A percentile compares a stretch with the other conserved stretches of the same genome.
Conservation (phyloP, 176 grass and related monocot species). For the Paspalum notatum region DNA sequence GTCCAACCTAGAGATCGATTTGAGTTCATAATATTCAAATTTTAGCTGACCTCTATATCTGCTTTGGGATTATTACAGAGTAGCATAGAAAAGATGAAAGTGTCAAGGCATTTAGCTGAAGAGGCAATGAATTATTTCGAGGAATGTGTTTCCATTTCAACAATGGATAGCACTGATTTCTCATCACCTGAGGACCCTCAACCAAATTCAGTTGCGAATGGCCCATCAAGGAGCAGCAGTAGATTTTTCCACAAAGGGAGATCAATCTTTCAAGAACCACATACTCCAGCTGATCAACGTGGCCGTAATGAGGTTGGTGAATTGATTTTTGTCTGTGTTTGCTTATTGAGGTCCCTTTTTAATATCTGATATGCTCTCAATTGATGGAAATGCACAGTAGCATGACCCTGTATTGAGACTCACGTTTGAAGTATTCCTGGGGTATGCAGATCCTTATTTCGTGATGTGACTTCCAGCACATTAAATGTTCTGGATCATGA, state of each 20-base stretch:
- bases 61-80: conserved; percentile 47
- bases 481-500: neutral
- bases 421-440: conserved; percentile 11
- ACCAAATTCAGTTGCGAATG: conserved; percentile 42
- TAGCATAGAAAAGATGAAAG: conserved; percentile 64
- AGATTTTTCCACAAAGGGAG: conserved; percentile 56
- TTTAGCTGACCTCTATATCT: conserved; percentile 17
- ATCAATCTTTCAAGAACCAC: conserved; percentile 46
- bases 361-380: neutral
- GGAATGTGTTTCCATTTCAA: conserved; percentile 92
- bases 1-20: conserved; percentile 3
- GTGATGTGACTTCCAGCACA: neutral
- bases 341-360: neutral
- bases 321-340: conserved; percentile 8
- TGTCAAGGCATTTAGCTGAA: conserved; percentile 83
- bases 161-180: conserved; percentile 84
- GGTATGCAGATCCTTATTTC: conserved; percentile 6
- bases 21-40: neutral
- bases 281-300: conserved; percentile 37
- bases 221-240: conserved; percentile 50
- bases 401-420: neutral
- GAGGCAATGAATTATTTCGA: conserved; percentile 97
- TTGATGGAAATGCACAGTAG: conserved; percentile 14
- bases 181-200: conserved; percentile 76
- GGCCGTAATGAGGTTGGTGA: conserved; percentile 48